Percentiles rank a stretch among this genome's conserved stretches.
Evolutionary conservation across 2,329 filamentous ascomycete species (phyloP).

Genomic region (Fusarium sp.): DNA sequence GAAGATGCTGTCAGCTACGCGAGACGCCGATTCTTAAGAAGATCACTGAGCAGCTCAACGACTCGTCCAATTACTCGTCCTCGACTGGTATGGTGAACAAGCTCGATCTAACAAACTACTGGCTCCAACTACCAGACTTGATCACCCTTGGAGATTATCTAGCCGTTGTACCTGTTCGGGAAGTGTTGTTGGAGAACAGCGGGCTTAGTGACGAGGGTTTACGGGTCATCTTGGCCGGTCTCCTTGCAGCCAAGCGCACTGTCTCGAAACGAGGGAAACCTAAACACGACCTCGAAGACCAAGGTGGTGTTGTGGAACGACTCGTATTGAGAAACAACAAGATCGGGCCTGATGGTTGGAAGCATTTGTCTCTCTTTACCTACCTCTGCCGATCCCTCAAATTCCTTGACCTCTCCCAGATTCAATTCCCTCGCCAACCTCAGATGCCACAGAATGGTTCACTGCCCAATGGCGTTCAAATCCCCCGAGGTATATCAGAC

Average conservation of each 20-base stretch:
- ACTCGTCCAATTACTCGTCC: conserved; percentile 71
- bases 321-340: conserved; percentile 93
- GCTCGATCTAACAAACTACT: conserved; percentile 86
- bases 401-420: conserved; percentile 85
- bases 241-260: conserved; percentile 81
- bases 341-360: conserved; percentile 89
- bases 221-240: conserved; percentile 84
- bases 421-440: conserved; percentile 73
- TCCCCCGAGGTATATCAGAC: conserved; percentile 57
- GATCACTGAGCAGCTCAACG: conserved; percentile 87
- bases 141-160: conserved; percentile 93
- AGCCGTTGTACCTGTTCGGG: conserved; percentile 89
- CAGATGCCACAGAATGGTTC: conserved; percentile 43
- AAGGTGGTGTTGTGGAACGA: conserved; percentile 83
- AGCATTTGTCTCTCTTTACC: conserved; percentile 87
- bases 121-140: conserved; percentile 84
- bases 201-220: conserved; percentile 88
- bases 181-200: conserved; percentile 87
- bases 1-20: conserved; percentile 91
- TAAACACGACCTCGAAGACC: conserved; percentile 54
- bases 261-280: conserved; percentile 64
- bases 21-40: conserved; percentile 93
- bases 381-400: conserved; percentile 90
- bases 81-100: conserved; percentile 82
- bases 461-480: conserved; percentile 48